These are phyloP conservation scores for Macadamia tetraphylla DNA, from an alignment of 164 flowering plant species.

Conservation along the genomic window DNA sequence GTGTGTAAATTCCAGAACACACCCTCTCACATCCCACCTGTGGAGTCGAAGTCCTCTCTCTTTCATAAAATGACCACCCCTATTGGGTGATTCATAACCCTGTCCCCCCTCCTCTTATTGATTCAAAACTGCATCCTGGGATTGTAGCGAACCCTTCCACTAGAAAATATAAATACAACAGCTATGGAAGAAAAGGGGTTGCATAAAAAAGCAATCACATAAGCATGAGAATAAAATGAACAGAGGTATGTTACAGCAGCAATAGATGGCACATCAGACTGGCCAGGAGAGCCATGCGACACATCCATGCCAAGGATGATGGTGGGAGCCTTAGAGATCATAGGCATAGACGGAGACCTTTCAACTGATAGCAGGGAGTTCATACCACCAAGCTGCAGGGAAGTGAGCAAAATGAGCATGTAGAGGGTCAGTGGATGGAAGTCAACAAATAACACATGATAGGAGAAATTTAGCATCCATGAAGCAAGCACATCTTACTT, in stretches of 20 bases:
- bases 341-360: slow-evolving; percentile 40
- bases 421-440: background rate
- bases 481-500: slow-evolving; percentile 28
- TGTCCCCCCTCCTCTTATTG: too few relatives aligned
- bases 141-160: too few relatives aligned
- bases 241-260: slow-evolving; percentile 63
- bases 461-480: too few relatives aligned
- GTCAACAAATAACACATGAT: slow-evolving; percentile 34
- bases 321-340: slow-evolving; percentile 62
- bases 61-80: too few relatives aligned
- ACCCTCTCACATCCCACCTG: too few relatives aligned
- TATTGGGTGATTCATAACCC: too few relatives aligned
- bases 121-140: too few relatives aligned
- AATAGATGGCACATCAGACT: slow-evolving; percentile 80
- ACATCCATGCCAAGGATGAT: slow-evolving; percentile 95
- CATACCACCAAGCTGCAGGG: slow-evolving; percentile 79
- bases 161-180: background rate
- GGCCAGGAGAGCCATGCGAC: slow-evolving; percentile 95
- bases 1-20: too few relatives aligned
- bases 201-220: too few relatives aligned
- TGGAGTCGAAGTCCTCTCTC: too few relatives aligned
- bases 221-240: background rate
- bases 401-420: background rate
- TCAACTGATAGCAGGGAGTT: slow-evolving; percentile 63
- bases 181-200: too few relatives aligned